Conservation (phyloP, 306 rosid genomes). For the Hippophae gyantsensis region DNA sequence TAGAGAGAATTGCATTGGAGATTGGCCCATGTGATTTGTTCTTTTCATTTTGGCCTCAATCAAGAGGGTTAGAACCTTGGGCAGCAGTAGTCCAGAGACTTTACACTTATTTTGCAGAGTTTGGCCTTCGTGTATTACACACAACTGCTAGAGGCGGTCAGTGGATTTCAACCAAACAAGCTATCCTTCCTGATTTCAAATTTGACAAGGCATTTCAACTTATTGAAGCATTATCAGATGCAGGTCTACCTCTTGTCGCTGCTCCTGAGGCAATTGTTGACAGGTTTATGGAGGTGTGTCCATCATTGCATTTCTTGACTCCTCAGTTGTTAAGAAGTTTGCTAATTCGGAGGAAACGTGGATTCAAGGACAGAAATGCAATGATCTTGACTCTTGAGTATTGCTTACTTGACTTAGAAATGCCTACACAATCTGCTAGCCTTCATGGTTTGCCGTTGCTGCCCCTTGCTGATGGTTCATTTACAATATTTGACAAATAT, state of each 20-base stretch:
- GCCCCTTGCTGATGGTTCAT: slow-evolving; percentile 85
- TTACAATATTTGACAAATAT: slow-evolving; percentile 59
- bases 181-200: slow-evolving; percentile 89
- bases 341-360: slow-evolving; percentile 78
- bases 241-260: slow-evolving; percentile 63
- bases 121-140: slow-evolving; percentile 55
- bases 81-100: slow-evolving; percentile 62
- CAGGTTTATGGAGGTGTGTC: slow-evolving; percentile 76
- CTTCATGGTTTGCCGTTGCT: slow-evolving; percentile 69
- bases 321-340: slow-evolving; percentile 73
- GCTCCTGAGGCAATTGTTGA: slow-evolving; percentile 60
- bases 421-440: slow-evolving; percentile 52
- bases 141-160: slow-evolving; percentile 95
- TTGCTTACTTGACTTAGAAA: slow-evolving; percentile 76
- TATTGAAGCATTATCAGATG: slow-evolving; percentile 58
- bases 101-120: slow-evolving; percentile 62
- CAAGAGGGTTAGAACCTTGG: slow-evolving; percentile 83
- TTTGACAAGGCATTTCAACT: slow-evolving; percentile 61
- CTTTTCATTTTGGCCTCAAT: slow-evolving; percentile 87
- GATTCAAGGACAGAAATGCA: slow-evolving; percentile 69
- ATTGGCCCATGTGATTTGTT: slow-evolving; percentile 71
- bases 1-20: slow-evolving; percentile 80
- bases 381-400: slow-evolving; percentile 79
- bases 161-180: slow-evolving; percentile 85
- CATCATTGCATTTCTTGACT: slow-evolving; percentile 73